Conservation (phyloP, 1,284 basidiomycete genomes). For the Boletus sp. region DNA sequence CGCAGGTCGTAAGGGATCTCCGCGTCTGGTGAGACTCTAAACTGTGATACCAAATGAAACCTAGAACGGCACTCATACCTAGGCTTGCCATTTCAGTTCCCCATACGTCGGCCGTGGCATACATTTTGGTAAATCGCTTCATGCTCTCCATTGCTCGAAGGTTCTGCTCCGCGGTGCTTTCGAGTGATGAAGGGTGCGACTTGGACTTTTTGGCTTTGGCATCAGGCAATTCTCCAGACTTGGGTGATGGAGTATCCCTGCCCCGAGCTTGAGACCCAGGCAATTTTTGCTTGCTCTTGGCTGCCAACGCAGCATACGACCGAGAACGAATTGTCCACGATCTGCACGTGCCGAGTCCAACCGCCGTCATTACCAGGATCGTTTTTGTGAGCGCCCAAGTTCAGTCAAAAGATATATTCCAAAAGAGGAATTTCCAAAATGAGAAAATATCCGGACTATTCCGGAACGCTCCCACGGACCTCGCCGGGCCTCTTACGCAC, state of each 20-base stretch:
- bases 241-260: constrained; percentile 8
- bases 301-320: constrained; percentile 25
- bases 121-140: constrained; percentile 42
- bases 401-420: constrained; percentile 4
- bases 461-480: constrained; percentile 22
- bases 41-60: neutral
- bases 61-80: constrained; percentile 44
- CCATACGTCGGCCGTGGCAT: constrained; percentile 50
- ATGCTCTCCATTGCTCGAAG: constrained; percentile 47
- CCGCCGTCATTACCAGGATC: constrained; percentile 13
- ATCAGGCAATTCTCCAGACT: constrained; percentile 11
- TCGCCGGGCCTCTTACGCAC: constrained; percentile 32
- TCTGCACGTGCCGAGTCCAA: constrained; percentile 16
- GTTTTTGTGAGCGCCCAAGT: constrained; percentile 4
- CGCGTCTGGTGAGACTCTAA: constrained; percentile 22
- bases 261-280: constrained; percentile 9
- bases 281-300: constrained; percentile 23
- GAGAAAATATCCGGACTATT: constrained; percentile 1
- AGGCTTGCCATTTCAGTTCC: constrained; percentile 51
- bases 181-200: constrained; percentile 15
- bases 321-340: constrained; percentile 19
- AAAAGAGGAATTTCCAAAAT: constrained; percentile 17
- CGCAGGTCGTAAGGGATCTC: constrained; percentile 40
- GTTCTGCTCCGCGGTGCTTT: constrained; percentile 41
- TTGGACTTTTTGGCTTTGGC: constrained; percentile 14